Conservation (phyloP, 768 basidiomycete species). For the Collybia mongolica region DNA sequence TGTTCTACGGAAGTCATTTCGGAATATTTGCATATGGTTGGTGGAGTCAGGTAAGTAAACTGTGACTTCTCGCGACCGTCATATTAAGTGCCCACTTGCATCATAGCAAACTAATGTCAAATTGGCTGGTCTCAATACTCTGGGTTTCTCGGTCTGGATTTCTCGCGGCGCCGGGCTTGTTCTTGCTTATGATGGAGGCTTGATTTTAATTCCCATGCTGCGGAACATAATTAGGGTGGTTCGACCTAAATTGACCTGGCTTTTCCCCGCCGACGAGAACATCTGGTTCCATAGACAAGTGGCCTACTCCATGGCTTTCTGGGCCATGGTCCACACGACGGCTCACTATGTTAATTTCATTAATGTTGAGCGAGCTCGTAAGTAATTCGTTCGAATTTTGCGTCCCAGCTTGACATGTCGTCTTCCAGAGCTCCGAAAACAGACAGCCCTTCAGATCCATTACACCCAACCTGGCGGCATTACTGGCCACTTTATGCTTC, state of each 20-base stretch:
- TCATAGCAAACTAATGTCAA: slow-evolving; percentile 55
- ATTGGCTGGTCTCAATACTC: slow-evolving; percentile 73
- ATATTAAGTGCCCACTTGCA: background rate
- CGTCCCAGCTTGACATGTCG: background rate
- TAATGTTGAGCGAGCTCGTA: slow-evolving; percentile 86
- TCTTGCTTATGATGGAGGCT: slow-evolving; percentile 81
- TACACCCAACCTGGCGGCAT: slow-evolving; percentile 90
- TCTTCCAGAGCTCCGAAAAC: slow-evolving; percentile 70
- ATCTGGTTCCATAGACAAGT: slow-evolving; percentile 97
- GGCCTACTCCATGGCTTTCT: slow-evolving; percentile 93
- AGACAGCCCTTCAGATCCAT: slow-evolving; percentile 80
- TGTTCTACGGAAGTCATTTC: slow-evolving; percentile 81
- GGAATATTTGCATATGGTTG: slow-evolving; percentile 84
- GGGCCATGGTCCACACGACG: slow-evolving; percentile 89
- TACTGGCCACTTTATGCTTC: slow-evolving; percentile 93
- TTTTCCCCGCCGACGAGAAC: slow-evolving; percentile 92
- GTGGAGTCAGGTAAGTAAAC: slow-evolving; percentile 65
- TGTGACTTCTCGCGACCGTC: background rate
- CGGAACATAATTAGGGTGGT: slow-evolving; percentile 85
- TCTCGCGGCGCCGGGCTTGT: slow-evolving; percentile 92
- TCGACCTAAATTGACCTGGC: slow-evolving; percentile 76
- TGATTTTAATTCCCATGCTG: slow-evolving; percentile 87
- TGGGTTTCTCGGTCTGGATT: slow-evolving; percentile 84
- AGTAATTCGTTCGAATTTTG: slow-evolving; percentile 23
- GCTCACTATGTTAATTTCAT: slow-evolving; percentile 94